Percentiles rank a stretch among this genome's conserved stretches.
Evolutionary conservation across 306 rosid genomes (phyloP).

Genomic region (Cicer cuneatum): DNA sequence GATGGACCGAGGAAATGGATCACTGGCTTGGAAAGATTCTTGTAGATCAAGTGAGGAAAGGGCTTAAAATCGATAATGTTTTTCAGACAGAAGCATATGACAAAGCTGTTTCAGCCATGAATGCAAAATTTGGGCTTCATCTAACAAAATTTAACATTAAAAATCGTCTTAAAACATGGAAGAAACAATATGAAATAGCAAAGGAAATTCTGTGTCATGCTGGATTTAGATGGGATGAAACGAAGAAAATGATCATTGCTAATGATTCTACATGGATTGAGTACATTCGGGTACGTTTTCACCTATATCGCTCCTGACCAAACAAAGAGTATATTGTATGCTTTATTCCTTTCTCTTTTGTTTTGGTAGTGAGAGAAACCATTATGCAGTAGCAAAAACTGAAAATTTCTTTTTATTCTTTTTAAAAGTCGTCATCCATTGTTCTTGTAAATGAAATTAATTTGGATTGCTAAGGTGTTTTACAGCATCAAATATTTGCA

Average conservation of each 20-base stretch:
- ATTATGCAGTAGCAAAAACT: background rate
- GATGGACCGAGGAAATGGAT: constrained; percentile 70
- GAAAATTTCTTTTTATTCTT: constrained; percentile 15
- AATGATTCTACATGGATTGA: constrained; percentile 59
- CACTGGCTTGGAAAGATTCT: constrained; percentile 59
- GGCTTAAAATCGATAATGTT: constrained; percentile 57
- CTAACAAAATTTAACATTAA: constrained; percentile 57
- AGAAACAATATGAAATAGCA: constrained; percentile 54
- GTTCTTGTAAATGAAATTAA: background rate
- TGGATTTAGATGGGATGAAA: constrained; percentile 66
- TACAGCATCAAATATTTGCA: constrained; percentile 28
- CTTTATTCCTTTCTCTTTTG: background rate
- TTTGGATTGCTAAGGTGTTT: constrained; percentile 31
- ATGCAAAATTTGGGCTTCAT: constrained; percentile 52
- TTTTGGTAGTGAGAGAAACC: constrained; percentile 11
- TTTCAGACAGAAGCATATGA: constrained; percentile 59
- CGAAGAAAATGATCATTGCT: constrained; percentile 56
- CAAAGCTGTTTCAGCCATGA: constrained; percentile 52
- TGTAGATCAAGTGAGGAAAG: constrained; percentile 59
- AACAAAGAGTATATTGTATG: constrained; percentile 10
- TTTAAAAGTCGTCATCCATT: constrained; percentile 17
- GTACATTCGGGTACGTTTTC: constrained; percentile 55
- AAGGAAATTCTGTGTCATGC: constrained; percentile 55
- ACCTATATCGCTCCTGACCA: background rate
- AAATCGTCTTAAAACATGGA: constrained; percentile 65